phyloP scores from a whole-genome alignment of 2,329 filamentous ascomycete genomes.

The Sporothrix mexicana region DNA sequence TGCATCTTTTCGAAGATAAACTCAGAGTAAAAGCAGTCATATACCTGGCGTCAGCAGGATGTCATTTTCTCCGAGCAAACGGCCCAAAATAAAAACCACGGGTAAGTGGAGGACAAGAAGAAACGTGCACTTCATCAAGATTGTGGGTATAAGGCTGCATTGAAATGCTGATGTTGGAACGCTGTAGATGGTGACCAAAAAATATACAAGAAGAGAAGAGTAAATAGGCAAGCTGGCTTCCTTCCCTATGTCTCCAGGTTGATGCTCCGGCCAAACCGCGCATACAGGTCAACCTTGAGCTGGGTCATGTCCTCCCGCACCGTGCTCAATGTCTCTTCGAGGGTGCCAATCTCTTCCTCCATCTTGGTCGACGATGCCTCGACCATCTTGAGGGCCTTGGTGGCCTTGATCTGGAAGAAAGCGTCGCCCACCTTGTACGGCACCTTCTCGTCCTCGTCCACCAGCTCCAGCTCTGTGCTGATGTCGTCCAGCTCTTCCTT shows the following conservation, averaged over 20 bases:
- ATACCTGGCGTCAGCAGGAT: not conserved
- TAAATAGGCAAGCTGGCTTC: not conserved
- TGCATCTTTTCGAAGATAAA: no score
- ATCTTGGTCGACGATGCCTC: constrained; percentile 72
- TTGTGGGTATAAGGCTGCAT: constrained; percentile 11
- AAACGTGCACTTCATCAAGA: not conserved
- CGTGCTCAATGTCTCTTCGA: constrained; percentile 77
- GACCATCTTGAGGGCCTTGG: constrained; percentile 87
- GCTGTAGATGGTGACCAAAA: not conserved
- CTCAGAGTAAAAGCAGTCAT: not conserved
- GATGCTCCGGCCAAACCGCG: constrained; percentile 93
- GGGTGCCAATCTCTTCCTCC: constrained; percentile 73
- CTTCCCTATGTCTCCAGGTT: constrained; percentile 80
- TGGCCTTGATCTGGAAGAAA: constrained; percentile 84
- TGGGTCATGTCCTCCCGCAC: constrained; percentile 86
- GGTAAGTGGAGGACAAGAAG: no score
- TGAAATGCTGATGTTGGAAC: constrained; percentile 8
- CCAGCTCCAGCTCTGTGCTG: constrained; percentile 79
- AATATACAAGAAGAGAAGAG: not conserved
- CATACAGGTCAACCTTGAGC: constrained; percentile 91
- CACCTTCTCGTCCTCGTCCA: constrained; percentile 80
- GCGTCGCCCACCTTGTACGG: constrained; percentile 98
- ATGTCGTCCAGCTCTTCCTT: constrained; percentile 98
- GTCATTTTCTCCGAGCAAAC: not conserved
- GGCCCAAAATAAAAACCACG: not conserved